These are phyloP conservation scores for Coccomyxa sp. DNA, from an alignment of 139 green algal genomes.

Conservation along the genomic window DNA sequence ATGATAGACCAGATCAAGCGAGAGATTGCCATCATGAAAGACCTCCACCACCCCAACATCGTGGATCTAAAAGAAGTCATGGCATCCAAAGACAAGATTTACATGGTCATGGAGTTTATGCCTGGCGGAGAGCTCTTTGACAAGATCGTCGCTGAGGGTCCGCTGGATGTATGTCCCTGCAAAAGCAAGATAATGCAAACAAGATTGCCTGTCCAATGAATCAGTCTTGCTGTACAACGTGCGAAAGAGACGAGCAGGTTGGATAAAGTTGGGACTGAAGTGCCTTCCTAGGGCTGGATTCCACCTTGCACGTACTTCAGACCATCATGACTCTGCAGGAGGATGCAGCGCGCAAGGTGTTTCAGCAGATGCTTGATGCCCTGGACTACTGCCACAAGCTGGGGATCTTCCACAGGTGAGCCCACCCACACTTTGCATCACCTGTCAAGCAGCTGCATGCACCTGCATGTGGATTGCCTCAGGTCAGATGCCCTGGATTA, in stretches of 20 bases:
- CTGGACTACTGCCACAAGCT: conserved; percentile 60
- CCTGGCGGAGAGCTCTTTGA: conserved; percentile 70
- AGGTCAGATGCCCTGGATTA: background rate
- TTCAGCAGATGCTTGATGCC: conserved; percentile 65
- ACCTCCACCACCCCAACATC: conserved; percentile 58
- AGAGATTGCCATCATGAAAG: conserved; percentile 64
- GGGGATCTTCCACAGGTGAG: conserved; percentile 32
- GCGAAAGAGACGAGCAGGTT: too few species aligned
- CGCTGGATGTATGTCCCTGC: conserved; percentile 26
- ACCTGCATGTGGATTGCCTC: background rate
- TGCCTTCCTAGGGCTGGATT: too few species aligned
- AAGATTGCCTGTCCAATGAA: background rate
- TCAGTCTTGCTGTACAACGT: too few species aligned
- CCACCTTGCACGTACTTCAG: too few species aligned
- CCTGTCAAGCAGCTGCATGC: background rate
- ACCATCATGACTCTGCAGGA: conserved; percentile 29
- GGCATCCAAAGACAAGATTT: conserved; percentile 57
- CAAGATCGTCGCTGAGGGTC: conserved; percentile 47
- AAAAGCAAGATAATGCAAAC: background rate
- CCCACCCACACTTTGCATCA: background rate
- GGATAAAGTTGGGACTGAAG: too few species aligned
- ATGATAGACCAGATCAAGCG: conserved; percentile 41
- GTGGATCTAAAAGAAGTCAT: conserved; percentile 70
- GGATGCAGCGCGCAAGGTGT: conserved; percentile 34
- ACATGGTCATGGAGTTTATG: conserved; percentile 66